Conservation (phyloP, 441 rosid genomes). For the Adansonia grandidieri region DNA sequence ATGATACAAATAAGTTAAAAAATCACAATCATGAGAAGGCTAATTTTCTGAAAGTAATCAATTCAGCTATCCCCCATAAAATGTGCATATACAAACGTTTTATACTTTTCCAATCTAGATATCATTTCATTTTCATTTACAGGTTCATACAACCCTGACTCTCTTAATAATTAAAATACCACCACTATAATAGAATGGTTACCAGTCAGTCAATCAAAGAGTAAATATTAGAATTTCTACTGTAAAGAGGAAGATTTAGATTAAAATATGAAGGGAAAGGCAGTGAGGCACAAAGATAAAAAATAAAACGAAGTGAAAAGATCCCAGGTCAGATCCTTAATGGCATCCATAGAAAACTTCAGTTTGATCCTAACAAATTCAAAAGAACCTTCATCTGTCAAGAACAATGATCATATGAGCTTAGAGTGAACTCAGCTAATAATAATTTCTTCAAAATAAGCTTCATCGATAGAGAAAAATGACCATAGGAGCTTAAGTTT, state of each 20-base stretch:
- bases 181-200: neutral
- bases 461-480: conserved; percentile 6
- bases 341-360: neutral
- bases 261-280: conserved; percentile 2
- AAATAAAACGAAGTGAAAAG: neutral
- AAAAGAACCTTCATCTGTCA: neutral
- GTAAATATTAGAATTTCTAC: neutral
- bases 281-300: neutral
- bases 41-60: conserved; percentile 2
- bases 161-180: conserved; percentile 11
- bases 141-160: neutral
- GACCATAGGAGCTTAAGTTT: neutral
- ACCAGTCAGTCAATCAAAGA: conserved; percentile 13
- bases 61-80: conserved; percentile 4
- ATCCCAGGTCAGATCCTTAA: conserved; percentile 7
- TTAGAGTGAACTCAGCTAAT: neutral
- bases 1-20: neutral
- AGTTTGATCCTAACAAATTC: conserved; percentile 6
- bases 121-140: neutral
- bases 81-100: neutral
- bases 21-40: neutral
- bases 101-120: neutral
- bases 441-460: conserved; percentile 5
- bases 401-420: conserved; percentile 4
- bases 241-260: neutral